Conservation (phyloP, 257 asterid species). For the Gardenia jasminoides region DNA sequence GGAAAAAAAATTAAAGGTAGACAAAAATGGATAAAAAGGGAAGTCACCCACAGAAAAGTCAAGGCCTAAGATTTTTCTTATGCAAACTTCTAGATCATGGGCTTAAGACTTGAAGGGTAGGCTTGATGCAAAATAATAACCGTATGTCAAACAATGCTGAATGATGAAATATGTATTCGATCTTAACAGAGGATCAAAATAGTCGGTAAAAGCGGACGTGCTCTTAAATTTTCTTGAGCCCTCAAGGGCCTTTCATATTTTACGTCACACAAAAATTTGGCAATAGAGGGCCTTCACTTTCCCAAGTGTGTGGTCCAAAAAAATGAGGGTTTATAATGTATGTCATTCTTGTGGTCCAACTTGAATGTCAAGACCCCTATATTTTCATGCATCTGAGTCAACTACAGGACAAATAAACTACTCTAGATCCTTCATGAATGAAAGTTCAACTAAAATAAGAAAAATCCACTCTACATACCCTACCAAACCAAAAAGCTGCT, state of each 20-base stretch:
- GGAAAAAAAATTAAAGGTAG: too few species aligned
- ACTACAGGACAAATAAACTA: not conserved
- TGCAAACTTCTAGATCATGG: too few species aligned
- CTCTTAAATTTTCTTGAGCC: too few species aligned
- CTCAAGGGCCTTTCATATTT: not conserved
- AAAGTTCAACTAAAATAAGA: not conserved
- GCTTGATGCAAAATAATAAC: too few species aligned
- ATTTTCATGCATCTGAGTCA: conserved; percentile 7
- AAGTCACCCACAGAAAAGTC: too few species aligned
- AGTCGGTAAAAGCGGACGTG: too few species aligned
- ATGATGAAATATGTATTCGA: too few species aligned
- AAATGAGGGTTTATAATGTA: not conserved
- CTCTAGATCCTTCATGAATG: conserved; percentile 47
- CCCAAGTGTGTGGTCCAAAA: conserved; percentile 48
- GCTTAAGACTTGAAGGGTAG: too few species aligned
- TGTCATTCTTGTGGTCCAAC: not conserved
- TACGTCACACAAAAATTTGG: not conserved
- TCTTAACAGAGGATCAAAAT: too few species aligned
- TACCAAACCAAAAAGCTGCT: conserved; percentile 21
- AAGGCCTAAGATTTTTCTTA: too few species aligned
- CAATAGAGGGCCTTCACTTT: conserved; percentile 5
- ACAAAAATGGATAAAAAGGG: too few species aligned
- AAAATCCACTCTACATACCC: not conserved
- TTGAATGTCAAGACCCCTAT: not conserved
- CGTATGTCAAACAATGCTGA: too few species aligned